Base-by-base conservation (phyloP, 208 protist species). In the Leishmania mexicana region DNA sequence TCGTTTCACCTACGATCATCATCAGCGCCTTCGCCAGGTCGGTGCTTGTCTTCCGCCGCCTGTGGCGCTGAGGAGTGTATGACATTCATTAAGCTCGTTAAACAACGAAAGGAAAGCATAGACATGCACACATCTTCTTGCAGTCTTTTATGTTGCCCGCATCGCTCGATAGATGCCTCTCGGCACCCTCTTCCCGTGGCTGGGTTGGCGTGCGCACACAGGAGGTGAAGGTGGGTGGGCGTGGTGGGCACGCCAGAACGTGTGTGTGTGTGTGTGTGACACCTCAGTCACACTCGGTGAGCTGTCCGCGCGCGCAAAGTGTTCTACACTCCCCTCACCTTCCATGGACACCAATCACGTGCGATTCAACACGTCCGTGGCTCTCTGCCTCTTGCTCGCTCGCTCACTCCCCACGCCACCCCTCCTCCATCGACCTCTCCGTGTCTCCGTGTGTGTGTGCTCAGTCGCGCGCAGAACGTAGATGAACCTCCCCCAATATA, bases 1-100 rank as follows among this genome's bases (percentile, higher is more conserved):
- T 11, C 13, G 64, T 28, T 45, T 35, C 64, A 24, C 28, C 31
- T 21, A 42, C 15, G 35, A 11, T 40, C 31, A 17, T 40, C 64
- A 17, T 70, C 17, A 70, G 40, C 15, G 19, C 38, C 40, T 7
- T 72, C 67, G 5, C 38, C 19, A 45, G 6, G 19, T 72, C 13
- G 31, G 19, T 35, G 8, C 24, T 81, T 54, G n/a, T 49, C 72
- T 79, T 83, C 49, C 49, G 70, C 6, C 54, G 53, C 42, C 35
- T 21, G 11, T 45, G 28, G 49, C 31, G 35, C 47, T 54, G 49
- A 75, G 28, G 47, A 2, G 67, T 47, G 40, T 0, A 10, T 19
- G 8, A 17, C 19, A 31, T 38, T 67, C 60, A 0, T 10, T 67
- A 24, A 31, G 60, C n/a, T 62, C 57, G 57, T 31, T 62, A 24